Conservation (phyloP, 164 flowering plant species). For the Sextonia rubra region DNA sequence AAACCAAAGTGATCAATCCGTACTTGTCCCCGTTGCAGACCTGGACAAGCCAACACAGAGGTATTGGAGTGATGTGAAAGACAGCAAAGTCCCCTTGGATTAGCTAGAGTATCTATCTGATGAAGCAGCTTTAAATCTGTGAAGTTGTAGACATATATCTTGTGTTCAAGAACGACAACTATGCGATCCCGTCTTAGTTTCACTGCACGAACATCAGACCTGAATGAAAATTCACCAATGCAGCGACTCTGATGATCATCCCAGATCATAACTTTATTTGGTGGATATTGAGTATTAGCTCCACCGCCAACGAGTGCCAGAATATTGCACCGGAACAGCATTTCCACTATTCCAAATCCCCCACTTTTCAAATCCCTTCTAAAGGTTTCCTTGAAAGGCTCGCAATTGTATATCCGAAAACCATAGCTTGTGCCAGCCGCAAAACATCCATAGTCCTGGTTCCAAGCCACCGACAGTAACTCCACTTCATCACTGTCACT, state of each 20-base stretch:
- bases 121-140: slow-evolving; percentile 46
- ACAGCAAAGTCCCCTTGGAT: slow-evolving; percentile 55
- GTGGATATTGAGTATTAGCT: slow-evolving; percentile 41
- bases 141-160: slow-evolving; percentile 49
- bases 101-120: slow-evolving; percentile 49
- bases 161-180: slow-evolving; percentile 53
- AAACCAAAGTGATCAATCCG: slow-evolving; percentile 56
- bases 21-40: slow-evolving; percentile 45
- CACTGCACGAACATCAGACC: slow-evolving; percentile 55
- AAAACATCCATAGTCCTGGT: slow-evolving; percentile 60
- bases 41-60: slow-evolving; percentile 54
- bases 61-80: slow-evolving; percentile 49
- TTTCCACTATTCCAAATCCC: slow-evolving; percentile 51
- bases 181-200: slow-evolving; percentile 48
- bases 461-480: slow-evolving; percentile 53
- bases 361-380: slow-evolving; percentile 54
- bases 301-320: slow-evolving; percentile 55
- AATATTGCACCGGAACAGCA: slow-evolving; percentile 49
- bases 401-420: slow-evolving; percentile 53
- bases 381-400: slow-evolving; percentile 55
- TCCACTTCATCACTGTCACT: slow-evolving; percentile 31
- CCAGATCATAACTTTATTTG: slow-evolving; percentile 57
- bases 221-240: slow-evolving; percentile 50
- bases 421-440: slow-evolving; percentile 57
- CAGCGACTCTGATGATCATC: slow-evolving; percentile 62